Evolutionary conservation across 805 yeast species (phyloP).

Genomic region (Kazachstania bromeliacearum): DNA sequence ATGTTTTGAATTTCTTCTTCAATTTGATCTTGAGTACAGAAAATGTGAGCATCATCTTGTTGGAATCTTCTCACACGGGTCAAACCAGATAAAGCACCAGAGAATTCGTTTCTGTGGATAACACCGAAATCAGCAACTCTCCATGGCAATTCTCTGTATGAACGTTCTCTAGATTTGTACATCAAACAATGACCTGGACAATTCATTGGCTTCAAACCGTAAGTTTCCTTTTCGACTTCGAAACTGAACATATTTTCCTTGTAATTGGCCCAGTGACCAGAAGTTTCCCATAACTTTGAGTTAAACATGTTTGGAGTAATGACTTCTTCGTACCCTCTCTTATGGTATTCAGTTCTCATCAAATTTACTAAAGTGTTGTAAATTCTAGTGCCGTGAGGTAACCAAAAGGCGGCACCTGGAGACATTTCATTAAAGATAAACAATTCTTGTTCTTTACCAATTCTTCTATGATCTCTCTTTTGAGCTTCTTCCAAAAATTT

Average conservation of each 20-base stretch:
- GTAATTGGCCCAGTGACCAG: conserved; percentile 98
- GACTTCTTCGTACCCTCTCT: conserved; percentile 95
- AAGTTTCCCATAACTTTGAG: conserved; percentile 94
- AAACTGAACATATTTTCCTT: conserved; percentile 95
- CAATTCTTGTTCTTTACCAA: conserved; percentile 93
- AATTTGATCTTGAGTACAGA: conserved; percentile 89
- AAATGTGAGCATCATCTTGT: conserved; percentile 97
- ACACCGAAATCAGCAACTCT: conserved; percentile 98
- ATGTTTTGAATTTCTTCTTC: conserved; percentile 74
- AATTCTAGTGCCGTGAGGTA: conserved; percentile 97
- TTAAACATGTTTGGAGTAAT: conserved; percentile 98
- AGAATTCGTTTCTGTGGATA: conserved; percentile 90
- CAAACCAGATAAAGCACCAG: conserved; percentile 89
- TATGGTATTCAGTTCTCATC: conserved; percentile 75
- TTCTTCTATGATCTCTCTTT: conserved; percentile 89
- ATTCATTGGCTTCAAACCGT: conserved; percentile 91
- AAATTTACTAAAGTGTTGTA: conserved; percentile 78
- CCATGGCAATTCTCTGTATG: conserved; percentile 96
- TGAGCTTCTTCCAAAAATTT: conserved; percentile 94
- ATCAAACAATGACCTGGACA: conserved; percentile 90
- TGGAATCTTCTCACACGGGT: conserved; percentile 98
- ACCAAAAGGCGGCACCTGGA: conserved; percentile 97
- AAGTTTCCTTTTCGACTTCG: conserved; percentile 92
- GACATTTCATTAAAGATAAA: conserved; percentile 93
- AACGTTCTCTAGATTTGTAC: conserved; percentile 86